phyloP scores from a whole-genome alignment of 2,329 filamentous ascomycete species.

The Xylaria sp. region DNA sequence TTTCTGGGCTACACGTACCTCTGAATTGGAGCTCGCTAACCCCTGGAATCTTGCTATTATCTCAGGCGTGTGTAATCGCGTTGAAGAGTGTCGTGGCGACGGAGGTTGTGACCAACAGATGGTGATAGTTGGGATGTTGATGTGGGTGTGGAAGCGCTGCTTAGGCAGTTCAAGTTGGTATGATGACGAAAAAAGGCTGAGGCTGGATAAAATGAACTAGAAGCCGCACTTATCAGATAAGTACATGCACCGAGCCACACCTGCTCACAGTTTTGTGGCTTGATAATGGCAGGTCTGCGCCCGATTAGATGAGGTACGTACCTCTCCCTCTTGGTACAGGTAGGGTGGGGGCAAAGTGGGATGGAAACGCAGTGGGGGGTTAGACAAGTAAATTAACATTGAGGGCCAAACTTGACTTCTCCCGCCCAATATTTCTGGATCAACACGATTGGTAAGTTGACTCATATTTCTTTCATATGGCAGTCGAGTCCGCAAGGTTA shows the following conservation, averaged over 20 bases:
- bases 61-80: neutral
- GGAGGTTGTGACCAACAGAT: conserved; percentile 1
- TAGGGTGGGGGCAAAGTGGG: neutral
- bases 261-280: conserved; percentile 10
- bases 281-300: no score
- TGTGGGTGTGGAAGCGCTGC: conserved; percentile 10
- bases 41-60: conserved; percentile 14
- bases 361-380: neutral
- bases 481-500: no score
- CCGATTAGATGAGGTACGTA: no score
- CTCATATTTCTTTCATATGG: no score
- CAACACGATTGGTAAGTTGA: no score
- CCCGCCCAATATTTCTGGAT: no score
- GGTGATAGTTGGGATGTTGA: conserved; percentile 12
- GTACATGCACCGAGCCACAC: neutral
- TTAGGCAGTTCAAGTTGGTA: neutral
- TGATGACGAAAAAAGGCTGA: conserved; percentile 25
- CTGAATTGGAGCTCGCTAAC: conserved; percentile 41
- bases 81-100: neutral
- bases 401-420: no score
- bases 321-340: no score
- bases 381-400: no score
- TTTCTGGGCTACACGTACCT: conserved; percentile 61
- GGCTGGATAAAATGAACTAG: conserved; percentile 1
- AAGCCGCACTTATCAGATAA: conserved; percentile 33